Evolutionary conservation across 2,329 filamentous ascomycete genomes (phyloP).

Genomic region (Colletotrichum sp.): DNA sequence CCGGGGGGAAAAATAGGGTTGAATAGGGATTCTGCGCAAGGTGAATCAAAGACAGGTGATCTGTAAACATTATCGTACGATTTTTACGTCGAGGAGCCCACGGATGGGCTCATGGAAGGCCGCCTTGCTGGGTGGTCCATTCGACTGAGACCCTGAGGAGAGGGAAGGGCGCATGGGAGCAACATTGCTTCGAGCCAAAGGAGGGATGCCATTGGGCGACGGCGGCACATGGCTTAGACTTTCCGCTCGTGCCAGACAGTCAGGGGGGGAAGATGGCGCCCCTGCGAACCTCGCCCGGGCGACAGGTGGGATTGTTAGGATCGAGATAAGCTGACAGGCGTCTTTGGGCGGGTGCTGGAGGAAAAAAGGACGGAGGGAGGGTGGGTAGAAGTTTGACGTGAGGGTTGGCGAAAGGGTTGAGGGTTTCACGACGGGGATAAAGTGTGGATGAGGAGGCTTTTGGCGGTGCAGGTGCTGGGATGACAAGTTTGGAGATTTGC

Average conservation of each 20-base stretch:
- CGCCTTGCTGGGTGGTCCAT: conserved; percentile 13
- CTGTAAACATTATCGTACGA: conserved; percentile 22
- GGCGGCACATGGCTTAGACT: neutral
- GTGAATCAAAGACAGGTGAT: conserved; percentile 20
- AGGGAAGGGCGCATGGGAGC: neutral
- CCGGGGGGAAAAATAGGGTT: conserved; percentile 10
- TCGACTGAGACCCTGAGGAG: conserved; percentile 4
- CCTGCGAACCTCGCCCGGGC: conserved; percentile 7
- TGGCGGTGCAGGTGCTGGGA: neutral
- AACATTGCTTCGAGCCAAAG: neutral
- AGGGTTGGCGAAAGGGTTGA: neutral
- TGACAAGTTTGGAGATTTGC: conserved; percentile 16
- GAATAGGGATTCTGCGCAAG: neutral
- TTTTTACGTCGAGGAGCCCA: conserved; percentile 11
- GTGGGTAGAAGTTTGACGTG: neutral
- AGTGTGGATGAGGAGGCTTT: neutral
- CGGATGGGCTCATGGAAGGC: conserved; percentile 17
- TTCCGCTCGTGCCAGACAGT: neutral
- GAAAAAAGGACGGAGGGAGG: neutral
- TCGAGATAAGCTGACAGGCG: conserved; percentile 6
- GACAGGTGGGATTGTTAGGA: neutral
- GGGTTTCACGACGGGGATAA: conserved; percentile 16
- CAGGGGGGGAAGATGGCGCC: neutral
- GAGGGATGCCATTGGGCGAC: neutral
- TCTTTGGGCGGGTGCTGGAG: neutral